phyloP scores from a whole-genome alignment of 192 early-diverging fungal genomes.

The Geranomyces variabilis region DNA sequence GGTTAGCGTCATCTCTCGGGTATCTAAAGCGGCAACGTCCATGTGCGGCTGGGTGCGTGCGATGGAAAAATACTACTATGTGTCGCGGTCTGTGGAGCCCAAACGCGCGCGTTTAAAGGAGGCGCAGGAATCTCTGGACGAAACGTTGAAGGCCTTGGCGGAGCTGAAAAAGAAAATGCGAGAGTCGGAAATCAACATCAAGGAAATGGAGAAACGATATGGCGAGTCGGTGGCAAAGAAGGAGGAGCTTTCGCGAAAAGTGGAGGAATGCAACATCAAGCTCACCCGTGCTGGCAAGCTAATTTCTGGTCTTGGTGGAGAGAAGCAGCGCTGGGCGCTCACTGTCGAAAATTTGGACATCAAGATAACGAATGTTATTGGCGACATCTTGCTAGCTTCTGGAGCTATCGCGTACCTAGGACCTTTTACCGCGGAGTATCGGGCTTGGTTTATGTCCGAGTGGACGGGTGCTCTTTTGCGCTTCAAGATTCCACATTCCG shows the following conservation, averaged over 20 bases:
- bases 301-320: conserved; percentile 60
- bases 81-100: conserved; percentile 60
- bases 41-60: conserved; percentile 70
- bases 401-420: conserved; percentile 66
- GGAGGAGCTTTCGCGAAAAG: conserved; percentile 63
- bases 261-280: conserved; percentile 63
- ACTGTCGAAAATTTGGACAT: conserved; percentile 59
- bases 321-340: conserved; percentile 64
- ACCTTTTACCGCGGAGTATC: conserved; percentile 63
- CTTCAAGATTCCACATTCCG: conserved; percentile 66
- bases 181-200: conserved; percentile 64
- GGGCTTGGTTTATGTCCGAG: conserved; percentile 47
- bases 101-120: conserved; percentile 57
- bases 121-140: conserved; percentile 60
- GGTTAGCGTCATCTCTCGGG: conserved; percentile 58
- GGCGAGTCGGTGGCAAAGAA: conserved; percentile 64
- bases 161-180: conserved; percentile 65
- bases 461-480: conserved; percentile 55
- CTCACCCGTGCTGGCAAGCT: conserved; percentile 61
- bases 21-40: conserved; percentile 63
- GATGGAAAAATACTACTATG: conserved; percentile 70
- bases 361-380: conserved; percentile 60
- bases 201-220: conserved; percentile 67
- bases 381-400: conserved; percentile 59
- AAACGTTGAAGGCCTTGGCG: conserved; percentile 56